These are phyloP conservation scores for Colletotrichum caudatum DNA, from an alignment of 2,329 filamentous ascomycete species.

Conservation along the genomic window DNA sequence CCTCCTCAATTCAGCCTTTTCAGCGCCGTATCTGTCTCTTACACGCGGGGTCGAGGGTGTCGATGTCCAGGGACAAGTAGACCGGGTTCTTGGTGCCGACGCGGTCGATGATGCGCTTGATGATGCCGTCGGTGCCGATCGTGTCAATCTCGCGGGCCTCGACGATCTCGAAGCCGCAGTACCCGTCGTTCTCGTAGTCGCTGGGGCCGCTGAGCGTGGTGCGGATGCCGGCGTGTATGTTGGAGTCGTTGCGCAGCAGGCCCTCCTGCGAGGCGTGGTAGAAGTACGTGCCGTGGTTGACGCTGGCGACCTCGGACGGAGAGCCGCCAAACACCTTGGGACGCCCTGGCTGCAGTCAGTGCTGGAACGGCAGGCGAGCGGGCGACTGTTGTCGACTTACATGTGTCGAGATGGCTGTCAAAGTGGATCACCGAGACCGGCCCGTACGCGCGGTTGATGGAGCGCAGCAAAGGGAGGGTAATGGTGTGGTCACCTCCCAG, in stretches of 20 bases:
- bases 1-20: neutral
- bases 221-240: conserved; percentile 89
- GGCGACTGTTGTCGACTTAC: conserved; percentile 53
- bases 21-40: neutral
- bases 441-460: conserved; percentile 71
- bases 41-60: conserved; percentile 85
- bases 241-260: conserved; percentile 82
- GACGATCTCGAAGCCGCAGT: conserved; percentile 86
- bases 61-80: conserved; percentile 88
- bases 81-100: conserved; percentile 81
- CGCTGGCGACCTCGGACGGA: conserved; percentile 78
- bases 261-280: conserved; percentile 85
- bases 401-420: conserved; percentile 75
- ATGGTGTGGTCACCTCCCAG: conserved; percentile 75
- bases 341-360: conserved; percentile 69
- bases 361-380: conserved; percentile 35
- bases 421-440: conserved; percentile 73
- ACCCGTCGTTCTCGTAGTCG: conserved; percentile 88
- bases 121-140: conserved; percentile 75
- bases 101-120: conserved; percentile 79
- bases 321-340: conserved; percentile 90
- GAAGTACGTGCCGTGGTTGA: conserved; percentile 93
- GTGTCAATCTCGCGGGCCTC: conserved; percentile 72
- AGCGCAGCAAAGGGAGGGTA: conserved; percentile 69
- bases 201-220: conserved; percentile 83